phyloP scores from a whole-genome alignment of 495 filamentous ascomycete genomes.

The Penicillium salamii region DNA sequence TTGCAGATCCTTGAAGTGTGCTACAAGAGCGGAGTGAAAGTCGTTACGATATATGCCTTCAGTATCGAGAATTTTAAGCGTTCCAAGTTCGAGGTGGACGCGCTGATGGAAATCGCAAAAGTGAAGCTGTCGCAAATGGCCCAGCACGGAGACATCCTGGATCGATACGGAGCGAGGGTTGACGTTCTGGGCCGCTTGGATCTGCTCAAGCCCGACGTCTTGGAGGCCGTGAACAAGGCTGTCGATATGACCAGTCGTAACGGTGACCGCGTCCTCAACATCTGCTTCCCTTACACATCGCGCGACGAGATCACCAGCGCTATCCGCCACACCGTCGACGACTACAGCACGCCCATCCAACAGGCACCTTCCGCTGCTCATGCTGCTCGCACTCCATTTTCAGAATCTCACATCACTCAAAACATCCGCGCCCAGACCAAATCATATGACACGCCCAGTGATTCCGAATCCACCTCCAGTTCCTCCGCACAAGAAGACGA shows the following conservation, averaged over 20 bases:
- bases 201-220: constrained; percentile 77
- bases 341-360: constrained; percentile 67
- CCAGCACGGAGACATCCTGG: constrained; percentile 89
- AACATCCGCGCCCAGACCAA: constrained; percentile 65
- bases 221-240: constrained; percentile 80
- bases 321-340: constrained; percentile 78
- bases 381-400: constrained; percentile 66
- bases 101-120: constrained; percentile 96
- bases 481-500: constrained; percentile 36
- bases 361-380: constrained; percentile 26
- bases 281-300: constrained; percentile 97
- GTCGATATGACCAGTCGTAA: constrained; percentile 81
- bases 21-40: constrained; percentile 90
- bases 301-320: constrained; percentile 95
- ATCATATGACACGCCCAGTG: constrained; percentile 33
- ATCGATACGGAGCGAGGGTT: constrained; percentile 87
- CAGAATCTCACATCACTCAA: constrained; percentile 78
- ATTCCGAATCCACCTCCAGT: constrained; percentile 35
- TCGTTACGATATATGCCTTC: constrained; percentile 97
- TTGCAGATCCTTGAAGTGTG: constrained; percentile 88
- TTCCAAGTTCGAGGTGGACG: constrained; percentile 96
- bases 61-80: constrained; percentile 99
- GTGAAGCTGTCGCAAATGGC: constrained; percentile 85
- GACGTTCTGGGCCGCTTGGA: constrained; percentile 79
- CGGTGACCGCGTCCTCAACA: constrained; percentile 79